phyloP scores from a whole-genome alignment of 108 stramenopile genomes.

The Chaetoceros muelleri region DNA sequence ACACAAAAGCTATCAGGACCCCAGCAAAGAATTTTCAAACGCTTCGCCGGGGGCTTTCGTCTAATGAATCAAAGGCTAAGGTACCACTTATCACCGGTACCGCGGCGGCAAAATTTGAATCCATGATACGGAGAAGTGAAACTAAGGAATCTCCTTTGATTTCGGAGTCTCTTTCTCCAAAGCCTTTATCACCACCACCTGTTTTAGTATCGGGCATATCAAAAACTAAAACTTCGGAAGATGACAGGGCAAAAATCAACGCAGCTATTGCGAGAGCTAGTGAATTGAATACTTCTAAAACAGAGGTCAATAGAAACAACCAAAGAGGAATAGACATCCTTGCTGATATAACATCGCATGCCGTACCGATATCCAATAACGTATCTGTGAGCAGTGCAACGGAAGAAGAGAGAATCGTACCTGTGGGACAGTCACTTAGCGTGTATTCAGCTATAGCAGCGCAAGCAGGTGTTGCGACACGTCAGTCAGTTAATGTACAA shows the following conservation, averaged over 20 bases:
- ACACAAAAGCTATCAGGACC: neutral
- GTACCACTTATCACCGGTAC: neutral
- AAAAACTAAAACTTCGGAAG: neutral
- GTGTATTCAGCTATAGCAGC: neutral
- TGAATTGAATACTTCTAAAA: neutral
- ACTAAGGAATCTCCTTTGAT: neutral
- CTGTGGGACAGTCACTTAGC: neutral
- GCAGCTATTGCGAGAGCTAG: no score
- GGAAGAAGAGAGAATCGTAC: neutral
- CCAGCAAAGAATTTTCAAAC: no score
- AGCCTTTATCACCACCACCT: neutral
- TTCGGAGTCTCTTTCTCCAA: neutral
- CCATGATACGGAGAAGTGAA: neutral
- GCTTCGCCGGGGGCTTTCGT: no score
- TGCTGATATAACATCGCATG: neutral
- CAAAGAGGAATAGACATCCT: neutral
- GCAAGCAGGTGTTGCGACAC: neutral
- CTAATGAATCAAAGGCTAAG: neutral
- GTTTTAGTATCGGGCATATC: neutral
- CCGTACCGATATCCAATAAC: neutral
- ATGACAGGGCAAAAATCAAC: neutral
- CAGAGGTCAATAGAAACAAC: neutral
- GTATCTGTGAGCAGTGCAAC: no score
- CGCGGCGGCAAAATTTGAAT: neutral
- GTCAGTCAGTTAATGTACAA: neutral